A percentile compares a stretch with the other conserved stretches of the same genome.
Conservation (phyloP, 179 eudicot genomes). For the Spergularia azorica region DNA sequence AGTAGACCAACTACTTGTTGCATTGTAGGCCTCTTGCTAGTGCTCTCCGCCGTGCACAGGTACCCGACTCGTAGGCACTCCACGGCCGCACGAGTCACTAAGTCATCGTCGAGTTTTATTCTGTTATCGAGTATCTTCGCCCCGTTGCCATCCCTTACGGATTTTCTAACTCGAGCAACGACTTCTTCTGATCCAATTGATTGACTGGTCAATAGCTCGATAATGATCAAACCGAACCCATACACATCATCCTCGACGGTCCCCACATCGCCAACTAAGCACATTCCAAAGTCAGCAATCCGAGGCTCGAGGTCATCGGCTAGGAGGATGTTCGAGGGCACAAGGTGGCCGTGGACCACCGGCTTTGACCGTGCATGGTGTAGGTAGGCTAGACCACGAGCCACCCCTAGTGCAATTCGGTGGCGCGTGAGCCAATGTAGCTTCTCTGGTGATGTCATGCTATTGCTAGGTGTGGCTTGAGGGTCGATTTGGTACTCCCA, state of each 20-base stretch:
- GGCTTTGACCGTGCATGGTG: constrained; percentile 90
- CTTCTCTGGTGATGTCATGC: constrained; percentile 45
- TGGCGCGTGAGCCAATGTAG: constrained; percentile 83
- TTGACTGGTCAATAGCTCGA: constrained; percentile 70
- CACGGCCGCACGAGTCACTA: constrained; percentile 53
- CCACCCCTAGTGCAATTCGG: constrained; percentile 82
- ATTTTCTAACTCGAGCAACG: constrained; percentile 47
- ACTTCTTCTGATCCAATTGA: constrained; percentile 35
- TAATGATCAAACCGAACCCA: constrained; percentile 61
- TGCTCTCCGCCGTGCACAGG: constrained; percentile 80
- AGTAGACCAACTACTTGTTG: constrained; percentile 88
- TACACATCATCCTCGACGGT: constrained; percentile 66
- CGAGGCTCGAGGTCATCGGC: constrained; percentile 75
- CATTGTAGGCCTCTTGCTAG: constrained; percentile 84
- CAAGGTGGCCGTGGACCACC: constrained; percentile 79
- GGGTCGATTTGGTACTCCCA: constrained; percentile 60
- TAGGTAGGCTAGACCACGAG: constrained; percentile 93
- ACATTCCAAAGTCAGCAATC: constrained; percentile 65
- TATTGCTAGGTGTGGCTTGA: constrained; percentile 29
- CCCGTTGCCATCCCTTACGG: constrained; percentile 57
- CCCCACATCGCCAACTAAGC: constrained; percentile 24
- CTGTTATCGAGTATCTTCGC: constrained; percentile 56
- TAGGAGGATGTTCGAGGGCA: constrained; percentile 71
- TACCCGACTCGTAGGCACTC: constrained; percentile 89
- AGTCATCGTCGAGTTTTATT: constrained; percentile 47